Base-by-base conservation (phyloP, 2,329 filamentous ascomycete genomes). In the Penicillium sp. region DNA sequence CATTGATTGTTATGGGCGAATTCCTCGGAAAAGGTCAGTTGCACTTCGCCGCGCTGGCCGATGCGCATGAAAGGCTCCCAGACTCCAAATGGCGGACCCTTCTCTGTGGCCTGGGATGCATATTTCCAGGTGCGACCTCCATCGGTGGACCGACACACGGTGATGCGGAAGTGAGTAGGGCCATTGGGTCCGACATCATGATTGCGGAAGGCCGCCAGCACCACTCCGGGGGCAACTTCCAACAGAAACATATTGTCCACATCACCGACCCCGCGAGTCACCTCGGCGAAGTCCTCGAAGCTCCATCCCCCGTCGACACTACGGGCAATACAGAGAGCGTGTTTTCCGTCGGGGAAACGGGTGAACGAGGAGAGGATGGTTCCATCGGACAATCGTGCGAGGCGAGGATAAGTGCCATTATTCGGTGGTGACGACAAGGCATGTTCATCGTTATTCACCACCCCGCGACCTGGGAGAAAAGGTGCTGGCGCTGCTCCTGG, bases 41-140 rank as follows among this genome's bases (percentile, higher is more conserved):
- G 68, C 1, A 72, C 55, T 41, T 67, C 65, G 32, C 62, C 60
- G 2, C 44, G 41, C 8, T 50, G 46, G 10, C 62, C 61, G 10
- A 67, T 41, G 1, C 69, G 60, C 63, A 74, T 69, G 41, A 73
- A 74, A 0, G 71, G 71, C 48, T 74, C 71, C 71, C 71, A 73
- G 12, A 73, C 54, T 0, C 71, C 71, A 7, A 60, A 38, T 0
- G 57, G 55, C 0, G 64, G 52, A 1, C 45, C 28, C 30, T 67
- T 70, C 56, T 72, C 64, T 0, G 55, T 57, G 3, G 69, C 71
- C 48, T 73, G 69, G 14, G 67, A 63, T 2, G 66, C 57, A 47
- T 61, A 73, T 3, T 42, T 42, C 70, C 70, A 74, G 3, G 49
- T 60, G 1, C 54, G 56, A 1, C 70, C 71, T 32, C 62, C 65